These are phyloP conservation scores for Zalaria sp. DNA, from an alignment of 2,329 filamentous ascomycete genomes.

Conservation along the genomic window DNA sequence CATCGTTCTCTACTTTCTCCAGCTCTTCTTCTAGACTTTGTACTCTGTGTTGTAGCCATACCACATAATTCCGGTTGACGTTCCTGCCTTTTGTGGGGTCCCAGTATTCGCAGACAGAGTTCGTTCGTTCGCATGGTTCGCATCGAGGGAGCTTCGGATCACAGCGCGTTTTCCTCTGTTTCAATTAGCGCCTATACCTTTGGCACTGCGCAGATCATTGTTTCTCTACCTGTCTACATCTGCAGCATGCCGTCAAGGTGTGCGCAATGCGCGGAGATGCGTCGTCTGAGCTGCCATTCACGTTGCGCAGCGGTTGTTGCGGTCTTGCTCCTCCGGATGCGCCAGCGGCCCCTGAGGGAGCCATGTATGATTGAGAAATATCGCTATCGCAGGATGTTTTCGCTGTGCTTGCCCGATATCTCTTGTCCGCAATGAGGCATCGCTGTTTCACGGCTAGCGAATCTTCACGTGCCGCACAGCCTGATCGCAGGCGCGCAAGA, in stretches of 20 bases:
- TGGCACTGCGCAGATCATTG: neutral
- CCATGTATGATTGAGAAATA: too few species aligned
- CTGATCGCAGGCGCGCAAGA: too few species aligned
- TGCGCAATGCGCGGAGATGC: slow-evolving; percentile 52
- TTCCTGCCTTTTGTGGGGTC: slow-evolving; percentile 76
- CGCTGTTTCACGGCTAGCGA: too few species aligned
- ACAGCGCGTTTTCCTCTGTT: slow-evolving; percentile 85
- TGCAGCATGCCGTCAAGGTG: slow-evolving; percentile 66
- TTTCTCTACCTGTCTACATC: slow-evolving; percentile 50
- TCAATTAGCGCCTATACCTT: slow-evolving; percentile 4
- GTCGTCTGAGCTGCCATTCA: slow-evolving; percentile 13
- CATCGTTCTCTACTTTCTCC: slow-evolving; percentile 62
- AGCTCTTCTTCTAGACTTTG: slow-evolving; percentile 71
- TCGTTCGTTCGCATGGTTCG: slow-evolving; percentile 81
- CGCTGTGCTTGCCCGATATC: too few species aligned
- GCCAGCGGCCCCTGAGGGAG: too few species aligned
- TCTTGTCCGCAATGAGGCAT: too few species aligned
- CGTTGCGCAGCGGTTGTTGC: too few species aligned
- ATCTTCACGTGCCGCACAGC: too few species aligned
- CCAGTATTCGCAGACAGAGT: slow-evolving; percentile 87
- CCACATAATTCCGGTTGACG: slow-evolving; percentile 83
- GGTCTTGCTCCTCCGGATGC: too few species aligned
- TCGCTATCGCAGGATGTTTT: too few species aligned
- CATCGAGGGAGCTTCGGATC: slow-evolving; percentile 86
- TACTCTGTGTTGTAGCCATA: slow-evolving; percentile 78